Evolutionary conservation across 495 filamentous ascomycete genomes (phyloP).

Genomic region (Podospora tetraspora): DNA sequence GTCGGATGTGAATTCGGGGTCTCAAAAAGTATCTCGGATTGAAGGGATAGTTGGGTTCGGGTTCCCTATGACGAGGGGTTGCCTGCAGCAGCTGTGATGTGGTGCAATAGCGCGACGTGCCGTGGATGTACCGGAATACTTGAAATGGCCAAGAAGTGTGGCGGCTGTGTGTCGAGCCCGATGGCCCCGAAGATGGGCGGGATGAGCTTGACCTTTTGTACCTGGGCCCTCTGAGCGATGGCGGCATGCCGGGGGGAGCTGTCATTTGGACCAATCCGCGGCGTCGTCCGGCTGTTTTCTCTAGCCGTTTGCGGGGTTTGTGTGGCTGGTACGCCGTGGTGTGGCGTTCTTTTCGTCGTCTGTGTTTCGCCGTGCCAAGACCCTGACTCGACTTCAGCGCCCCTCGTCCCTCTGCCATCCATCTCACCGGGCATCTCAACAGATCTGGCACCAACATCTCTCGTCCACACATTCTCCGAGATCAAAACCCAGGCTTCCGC

Average conservation of each 20-base stretch:
- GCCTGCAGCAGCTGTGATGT: not conserved
- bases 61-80: not conserved
- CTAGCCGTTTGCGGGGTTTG: constrained; percentile 25
- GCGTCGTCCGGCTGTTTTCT: not conserved
- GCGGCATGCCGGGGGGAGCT: constrained; percentile 1
- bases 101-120: not conserved
- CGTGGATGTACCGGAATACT: not conserved
- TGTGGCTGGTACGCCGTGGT: constrained; percentile 27
- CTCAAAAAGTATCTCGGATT: not conserved
- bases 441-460: not conserved
- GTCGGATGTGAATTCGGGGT: no score
- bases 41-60: not conserved
- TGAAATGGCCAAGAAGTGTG: not conserved
- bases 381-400: constrained; percentile 2
- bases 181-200: constrained; percentile 21
- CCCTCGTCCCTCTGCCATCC: not conserved
- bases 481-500: not conserved
- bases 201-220: constrained; percentile 30
- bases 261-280: constrained; percentile 2
- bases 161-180: not conserved
- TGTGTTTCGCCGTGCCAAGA: not conserved
- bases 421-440: no score
- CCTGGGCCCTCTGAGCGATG: constrained; percentile 9
- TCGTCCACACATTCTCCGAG: not conserved
- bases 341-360: not conserved